phyloP scores from a whole-genome alignment of 345 rosid genomes.

The Fremontodendron californicum region DNA sequence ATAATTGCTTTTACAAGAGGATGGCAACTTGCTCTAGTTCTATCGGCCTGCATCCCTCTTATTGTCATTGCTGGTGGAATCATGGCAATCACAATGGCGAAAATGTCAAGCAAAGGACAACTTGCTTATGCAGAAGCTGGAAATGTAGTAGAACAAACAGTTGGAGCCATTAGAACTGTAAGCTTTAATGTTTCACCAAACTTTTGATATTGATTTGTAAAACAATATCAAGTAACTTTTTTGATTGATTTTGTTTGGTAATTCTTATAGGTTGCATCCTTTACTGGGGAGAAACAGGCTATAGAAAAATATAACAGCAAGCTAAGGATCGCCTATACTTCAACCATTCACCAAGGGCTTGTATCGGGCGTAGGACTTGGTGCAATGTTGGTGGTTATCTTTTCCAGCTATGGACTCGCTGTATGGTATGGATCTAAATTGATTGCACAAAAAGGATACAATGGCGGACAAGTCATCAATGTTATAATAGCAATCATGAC shows the following conservation, averaged over 20 bases:
- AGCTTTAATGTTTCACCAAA: too few relatives aligned
- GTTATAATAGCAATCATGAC: slow-evolving; percentile 60
- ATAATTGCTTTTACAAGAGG: slow-evolving; percentile 58
- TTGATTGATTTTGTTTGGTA: not conserved
- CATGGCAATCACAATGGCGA: slow-evolving; percentile 53
- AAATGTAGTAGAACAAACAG: slow-evolving; percentile 76
- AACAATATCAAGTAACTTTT: too few relatives aligned
- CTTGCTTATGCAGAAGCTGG: slow-evolving; percentile 87
- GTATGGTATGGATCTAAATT: slow-evolving; percentile 70
- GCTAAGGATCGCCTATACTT: slow-evolving; percentile 51
- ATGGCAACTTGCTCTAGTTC: slow-evolving; percentile 46
- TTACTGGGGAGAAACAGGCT: slow-evolving; percentile 79
- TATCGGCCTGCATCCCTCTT: slow-evolving; percentile 62
- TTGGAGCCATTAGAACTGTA: slow-evolving; percentile 82
- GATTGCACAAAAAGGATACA: slow-evolving; percentile 59
- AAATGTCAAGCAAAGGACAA: slow-evolving; percentile 73
- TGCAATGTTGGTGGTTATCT: slow-evolving; percentile 36
- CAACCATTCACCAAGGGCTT: slow-evolving; percentile 63
- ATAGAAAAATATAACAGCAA: slow-evolving; percentile 52
- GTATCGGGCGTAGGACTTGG: slow-evolving; percentile 75
- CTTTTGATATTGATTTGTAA: too few relatives aligned
- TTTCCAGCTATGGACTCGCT: slow-evolving; percentile 57
- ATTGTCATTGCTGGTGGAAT: slow-evolving; percentile 50
- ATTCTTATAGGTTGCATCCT: slow-evolving; percentile 66
- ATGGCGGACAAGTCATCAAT: slow-evolving; percentile 71